Conservation (phyloP, 208 protist species). For the Crithidia brevicula region DNA sequence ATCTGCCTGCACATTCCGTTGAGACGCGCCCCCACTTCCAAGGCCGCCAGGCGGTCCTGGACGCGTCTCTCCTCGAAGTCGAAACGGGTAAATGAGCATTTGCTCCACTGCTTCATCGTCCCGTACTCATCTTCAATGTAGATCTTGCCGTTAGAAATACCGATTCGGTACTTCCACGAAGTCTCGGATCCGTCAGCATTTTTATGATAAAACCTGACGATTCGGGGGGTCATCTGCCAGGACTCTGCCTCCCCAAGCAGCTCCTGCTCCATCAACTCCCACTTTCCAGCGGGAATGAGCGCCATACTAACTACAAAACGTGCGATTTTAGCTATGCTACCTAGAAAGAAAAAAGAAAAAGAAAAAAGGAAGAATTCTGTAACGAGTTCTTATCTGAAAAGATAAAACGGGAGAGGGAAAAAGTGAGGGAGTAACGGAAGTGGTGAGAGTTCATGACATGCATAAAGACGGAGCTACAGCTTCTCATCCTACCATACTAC, state of each 20-base stretch:
- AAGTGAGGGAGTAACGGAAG: background rate
- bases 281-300: background rate
- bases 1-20: background rate
- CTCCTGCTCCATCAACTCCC: background rate
- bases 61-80: background rate
- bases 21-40: background rate
- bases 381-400: background rate
- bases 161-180: background rate
- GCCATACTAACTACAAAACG: background rate
- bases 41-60: background rate
- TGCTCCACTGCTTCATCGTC: background rate
- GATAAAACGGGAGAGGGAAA: background rate
- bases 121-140: background rate
- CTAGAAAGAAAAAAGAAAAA: background rate
- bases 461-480: background rate
- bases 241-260: background rate
- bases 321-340: background rate
- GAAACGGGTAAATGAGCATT: background rate
- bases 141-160: conserved; percentile 5
- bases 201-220: background rate
- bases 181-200: background rate
- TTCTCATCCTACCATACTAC: background rate
- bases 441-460: background rate
- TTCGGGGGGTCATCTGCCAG: background rate
- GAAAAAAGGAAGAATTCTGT: background rate